These are phyloP conservation scores for Entomortierella parvispora DNA, from an alignment of 192 early-diverging fungal species.

Conservation along the genomic window DNA sequence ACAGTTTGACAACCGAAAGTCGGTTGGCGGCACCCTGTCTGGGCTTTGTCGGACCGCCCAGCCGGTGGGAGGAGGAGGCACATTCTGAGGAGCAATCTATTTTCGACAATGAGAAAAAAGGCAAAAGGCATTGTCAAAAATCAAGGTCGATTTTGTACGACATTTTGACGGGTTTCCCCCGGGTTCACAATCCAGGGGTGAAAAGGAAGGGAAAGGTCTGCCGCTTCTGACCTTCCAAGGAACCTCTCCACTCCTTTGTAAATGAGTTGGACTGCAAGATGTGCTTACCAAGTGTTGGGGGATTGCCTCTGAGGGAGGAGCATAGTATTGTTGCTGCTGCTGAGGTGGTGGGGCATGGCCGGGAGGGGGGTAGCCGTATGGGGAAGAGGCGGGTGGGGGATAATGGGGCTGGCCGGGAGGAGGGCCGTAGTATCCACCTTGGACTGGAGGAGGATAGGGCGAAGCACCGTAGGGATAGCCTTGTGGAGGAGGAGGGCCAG, in stretches of 20 bases:
- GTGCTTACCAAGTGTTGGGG: slow-evolving; percentile 38
- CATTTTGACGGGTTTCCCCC: no score
- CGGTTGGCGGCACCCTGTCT: slow-evolving; percentile 30
- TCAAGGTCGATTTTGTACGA: no score
- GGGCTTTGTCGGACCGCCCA: slow-evolving; percentile 38
- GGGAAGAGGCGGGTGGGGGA: slow-evolving; percentile 10
- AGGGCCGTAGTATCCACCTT: slow-evolving; percentile 32
- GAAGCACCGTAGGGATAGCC: neutral
- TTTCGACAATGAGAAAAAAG: neutral
- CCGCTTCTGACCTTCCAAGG: neutral
- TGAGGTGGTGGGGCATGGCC: slow-evolving; percentile 7
- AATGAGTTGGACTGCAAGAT: slow-evolving; percentile 30
- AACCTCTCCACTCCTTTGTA: no score
- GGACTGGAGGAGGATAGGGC: slow-evolving; percentile 19
- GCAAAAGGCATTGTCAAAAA: neutral
- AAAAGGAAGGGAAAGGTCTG: neutral
- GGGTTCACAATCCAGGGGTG: neutral
- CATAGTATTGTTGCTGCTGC: neutral
- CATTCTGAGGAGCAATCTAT: slow-evolving; percentile 29
- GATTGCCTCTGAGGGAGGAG: neutral
- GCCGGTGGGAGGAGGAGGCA: slow-evolving; percentile 27
- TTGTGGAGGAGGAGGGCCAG: slow-evolving; percentile 12
- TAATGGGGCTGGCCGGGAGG: slow-evolving; percentile 29
- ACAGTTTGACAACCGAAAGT: slow-evolving; percentile 65
- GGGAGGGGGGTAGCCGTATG: slow-evolving; percentile 12